Conservation (phyloP, 148 eudicot genomes). For the Heliamphora exappendiculata region DNA sequence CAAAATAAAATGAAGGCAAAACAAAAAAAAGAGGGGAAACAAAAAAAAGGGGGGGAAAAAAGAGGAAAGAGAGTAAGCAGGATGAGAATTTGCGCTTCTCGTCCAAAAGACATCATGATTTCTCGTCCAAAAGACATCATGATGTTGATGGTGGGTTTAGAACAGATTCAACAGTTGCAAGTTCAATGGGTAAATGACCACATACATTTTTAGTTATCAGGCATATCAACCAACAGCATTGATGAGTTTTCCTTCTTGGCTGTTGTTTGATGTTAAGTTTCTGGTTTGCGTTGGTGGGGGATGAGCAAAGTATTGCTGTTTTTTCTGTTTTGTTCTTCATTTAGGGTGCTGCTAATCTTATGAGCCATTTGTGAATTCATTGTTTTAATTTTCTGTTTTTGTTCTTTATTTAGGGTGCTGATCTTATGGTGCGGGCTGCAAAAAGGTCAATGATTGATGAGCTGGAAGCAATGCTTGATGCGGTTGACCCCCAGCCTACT, state of each 20-base stretch:
- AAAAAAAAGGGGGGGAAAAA: too few relatives aligned
- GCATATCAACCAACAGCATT: neutral
- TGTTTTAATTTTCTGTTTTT: neutral
- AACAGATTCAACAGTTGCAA: neutral
- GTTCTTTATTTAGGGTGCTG: constrained; percentile 53
- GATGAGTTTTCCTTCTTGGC: neutral
- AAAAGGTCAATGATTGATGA: constrained; percentile 93
- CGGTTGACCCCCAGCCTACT: constrained; percentile 79
- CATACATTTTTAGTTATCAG: neutral
- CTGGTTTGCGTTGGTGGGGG: neutral
- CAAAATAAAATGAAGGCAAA: too few relatives aligned
- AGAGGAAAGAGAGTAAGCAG: neutral
- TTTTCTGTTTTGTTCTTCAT: neutral
- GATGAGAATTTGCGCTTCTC: neutral
- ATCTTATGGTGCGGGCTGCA: constrained; percentile 81
- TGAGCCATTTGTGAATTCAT: neutral
- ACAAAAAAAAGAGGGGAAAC: too few relatives aligned
- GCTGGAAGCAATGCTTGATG: constrained; percentile 97
- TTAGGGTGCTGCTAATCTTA: neutral
- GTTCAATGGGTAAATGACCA: neutral
- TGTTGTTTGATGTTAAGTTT: neutral
- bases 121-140: neutral
- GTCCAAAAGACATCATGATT: neutral
- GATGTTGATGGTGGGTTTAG: neutral
- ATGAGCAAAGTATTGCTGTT: neutral